These are phyloP conservation scores for Apophysomyces ossiformis DNA, from an alignment of 371 early-diverging fungal genomes.

Conservation along the genomic window DNA sequence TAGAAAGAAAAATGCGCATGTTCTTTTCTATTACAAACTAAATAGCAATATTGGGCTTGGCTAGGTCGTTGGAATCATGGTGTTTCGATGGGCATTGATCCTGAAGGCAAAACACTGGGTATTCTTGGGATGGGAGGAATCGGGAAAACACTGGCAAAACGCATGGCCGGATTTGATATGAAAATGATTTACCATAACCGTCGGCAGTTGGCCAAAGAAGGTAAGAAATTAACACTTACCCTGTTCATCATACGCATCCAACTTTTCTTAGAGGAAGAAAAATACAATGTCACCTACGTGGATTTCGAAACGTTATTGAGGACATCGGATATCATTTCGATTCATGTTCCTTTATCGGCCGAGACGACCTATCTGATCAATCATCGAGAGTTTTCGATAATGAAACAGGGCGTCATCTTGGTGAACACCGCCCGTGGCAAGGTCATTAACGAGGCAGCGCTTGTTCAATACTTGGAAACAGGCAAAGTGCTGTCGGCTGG, in stretches of 20 bases:
- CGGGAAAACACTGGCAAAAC: constrained; percentile 62
- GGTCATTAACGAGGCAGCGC: constrained; percentile 56
- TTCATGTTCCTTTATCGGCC: constrained; percentile 59
- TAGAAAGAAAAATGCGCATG: neutral
- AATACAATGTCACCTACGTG: constrained; percentile 47
- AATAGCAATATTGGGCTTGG: neutral
- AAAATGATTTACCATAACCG: constrained; percentile 63
- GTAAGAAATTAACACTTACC: constrained; percentile 16
- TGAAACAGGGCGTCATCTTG: constrained; percentile 59
- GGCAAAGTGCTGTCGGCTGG: constrained; percentile 63
- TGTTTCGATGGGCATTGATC: constrained; percentile 54
- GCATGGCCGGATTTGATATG: constrained; percentile 59
- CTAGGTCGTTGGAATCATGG: constrained; percentile 49
- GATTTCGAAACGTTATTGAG: constrained; percentile 56
- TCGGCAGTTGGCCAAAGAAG: constrained; percentile 36
- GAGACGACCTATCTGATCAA: constrained; percentile 57
- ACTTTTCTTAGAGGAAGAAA: constrained; percentile 29
- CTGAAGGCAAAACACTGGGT: constrained; percentile 55
- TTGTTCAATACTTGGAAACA: constrained; percentile 57
- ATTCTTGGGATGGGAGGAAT: constrained; percentile 69
- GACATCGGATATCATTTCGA: constrained; percentile 60
- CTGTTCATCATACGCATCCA: neutral
- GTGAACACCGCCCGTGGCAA: constrained; percentile 69
- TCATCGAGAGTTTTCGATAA: constrained; percentile 47
- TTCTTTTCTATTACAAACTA: neutral